These are phyloP conservation scores for Schizosaccharomyces versatilis DNA, from an alignment of 1,139 yeast species.

Conservation along the genomic window DNA sequence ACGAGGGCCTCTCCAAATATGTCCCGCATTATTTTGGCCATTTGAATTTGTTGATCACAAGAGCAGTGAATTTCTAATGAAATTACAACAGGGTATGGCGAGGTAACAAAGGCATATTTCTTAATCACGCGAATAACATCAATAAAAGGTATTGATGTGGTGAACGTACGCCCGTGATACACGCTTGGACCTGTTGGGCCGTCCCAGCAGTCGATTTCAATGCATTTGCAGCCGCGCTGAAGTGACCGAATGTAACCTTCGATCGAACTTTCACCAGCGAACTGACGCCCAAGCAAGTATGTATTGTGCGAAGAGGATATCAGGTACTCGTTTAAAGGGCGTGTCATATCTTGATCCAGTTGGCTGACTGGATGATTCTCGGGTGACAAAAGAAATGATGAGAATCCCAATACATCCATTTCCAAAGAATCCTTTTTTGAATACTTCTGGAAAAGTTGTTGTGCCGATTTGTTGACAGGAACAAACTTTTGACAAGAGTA, in stretches of 20 bases:
- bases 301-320: slow-evolving; percentile 92
- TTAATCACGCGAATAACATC: slow-evolving; percentile 53
- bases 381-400: slow-evolving; percentile 31
- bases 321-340: slow-evolving; percentile 65
- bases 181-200: slow-evolving; percentile 53
- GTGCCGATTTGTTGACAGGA: neutral
- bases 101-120: slow-evolving; percentile 64
- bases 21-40: slow-evolving; percentile 31
- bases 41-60: slow-evolving; percentile 35
- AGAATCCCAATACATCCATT: slow-evolving; percentile 22
- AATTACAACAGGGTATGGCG: slow-evolving; percentile 69
- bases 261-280: slow-evolving; percentile 75
- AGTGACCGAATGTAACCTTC: slow-evolving; percentile 80
- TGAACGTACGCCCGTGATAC: slow-evolving; percentile 69
- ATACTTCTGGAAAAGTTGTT: neutral
- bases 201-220: slow-evolving; percentile 93
- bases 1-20: slow-evolving; percentile 40
- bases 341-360: slow-evolving; percentile 28
- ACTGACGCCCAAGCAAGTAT: slow-evolving; percentile 66
- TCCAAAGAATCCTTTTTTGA: neutral
- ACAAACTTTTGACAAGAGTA: slow-evolving; percentile 24
- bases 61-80: slow-evolving; percentile 73
- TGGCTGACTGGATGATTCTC: slow-evolving; percentile 16
- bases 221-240: slow-evolving; percentile 78
- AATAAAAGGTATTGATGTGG: slow-evolving; percentile 44